Base-by-base conservation (phyloP, 352 stramenopile genomes). In the Pythium aphanidermatum region DNA sequence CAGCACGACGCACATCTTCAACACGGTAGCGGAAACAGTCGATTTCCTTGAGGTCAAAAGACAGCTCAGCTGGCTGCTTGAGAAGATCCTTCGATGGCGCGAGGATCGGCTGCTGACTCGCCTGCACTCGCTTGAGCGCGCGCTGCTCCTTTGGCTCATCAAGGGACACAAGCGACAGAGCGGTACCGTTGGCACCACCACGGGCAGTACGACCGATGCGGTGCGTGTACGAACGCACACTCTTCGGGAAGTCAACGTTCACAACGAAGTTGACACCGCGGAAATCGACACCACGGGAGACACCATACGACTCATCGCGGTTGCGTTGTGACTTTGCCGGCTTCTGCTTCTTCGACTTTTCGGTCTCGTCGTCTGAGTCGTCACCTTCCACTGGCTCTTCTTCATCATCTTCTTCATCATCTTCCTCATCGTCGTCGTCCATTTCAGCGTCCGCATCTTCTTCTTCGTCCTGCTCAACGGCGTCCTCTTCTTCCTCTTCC, bases 281-380 rank as follows among this genome's bases (percentile, higher is more conserved):
- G 75, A 99, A 99, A 58, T 99, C 97, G 32, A 99, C 82, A 49
- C 97, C 97, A 55, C 97, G 91, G 8, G 92, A 92, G 5, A 99
- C 94, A 26, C 96, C 96, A 66, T 98, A 99, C 33, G 92, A 76
- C 39, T 86, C 74, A 63, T 98, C 92, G 42, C 70, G 77, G 26
- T 57, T 51, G 35, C 66, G 71, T 58, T 88, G 85, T 20, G 62
- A 46, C n/a, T n/a, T n/a, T n/a, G 63, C 64, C 23, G 77, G 68
- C 20, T 60, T 59, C 5, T 34, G 29, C 49, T 63, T 40, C 14
- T 21, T 33, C 2, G 38, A 14, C 12, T 63, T 60, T 5, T 63
- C 50, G 2, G 42, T 47, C 3, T 68, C 56, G 9, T 24, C 64
- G 5, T 72, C 65, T 13, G 57, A 47, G 21, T 51, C 59, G 11